These are phyloP conservation scores for Starmerella vaccinii DNA, from an alignment of 805 yeast species.

Conservation along the genomic window DNA sequence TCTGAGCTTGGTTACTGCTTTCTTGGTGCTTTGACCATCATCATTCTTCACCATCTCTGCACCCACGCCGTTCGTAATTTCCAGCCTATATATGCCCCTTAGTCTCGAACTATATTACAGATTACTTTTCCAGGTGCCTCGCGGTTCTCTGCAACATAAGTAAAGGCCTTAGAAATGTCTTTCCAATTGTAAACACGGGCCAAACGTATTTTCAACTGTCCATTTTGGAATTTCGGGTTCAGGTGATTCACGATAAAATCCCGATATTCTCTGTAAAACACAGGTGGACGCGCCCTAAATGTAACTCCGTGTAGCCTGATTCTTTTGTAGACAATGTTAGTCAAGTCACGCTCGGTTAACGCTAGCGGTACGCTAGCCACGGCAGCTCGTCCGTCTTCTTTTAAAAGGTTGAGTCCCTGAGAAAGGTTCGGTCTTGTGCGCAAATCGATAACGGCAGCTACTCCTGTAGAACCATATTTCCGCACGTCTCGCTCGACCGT, in stretches of 20 bases:
- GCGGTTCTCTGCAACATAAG: background rate
- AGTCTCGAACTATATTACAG: constrained; percentile 7
- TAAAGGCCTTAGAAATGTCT: background rate
- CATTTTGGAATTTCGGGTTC: constrained; percentile 24
- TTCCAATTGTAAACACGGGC: constrained; percentile 21
- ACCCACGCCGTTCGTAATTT: background rate
- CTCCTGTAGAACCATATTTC: constrained; percentile 25
- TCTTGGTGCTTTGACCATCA: background rate
- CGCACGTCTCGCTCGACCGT: background rate
- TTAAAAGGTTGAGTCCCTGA: constrained; percentile 15
- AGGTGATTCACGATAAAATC: constrained; percentile 23
- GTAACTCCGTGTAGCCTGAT: constrained; percentile 28
- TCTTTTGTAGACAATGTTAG: constrained; percentile 23
- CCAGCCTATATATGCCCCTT: background rate
- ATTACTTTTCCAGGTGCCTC: constrained; percentile 22
- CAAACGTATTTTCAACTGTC: constrained; percentile 24
- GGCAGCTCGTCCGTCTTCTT: constrained; percentile 28
- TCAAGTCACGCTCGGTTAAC: background rate
- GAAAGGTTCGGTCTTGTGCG: constrained; percentile 19
- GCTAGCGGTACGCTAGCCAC: constrained; percentile 15
- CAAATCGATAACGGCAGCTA: constrained; percentile 30
- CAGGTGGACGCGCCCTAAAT: constrained; percentile 26
- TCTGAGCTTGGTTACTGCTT: too few relatives aligned
- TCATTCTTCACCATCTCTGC: too few relatives aligned
- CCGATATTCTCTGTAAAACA: constrained; percentile 24